phyloP scores from a whole-genome alignment of 495 filamentous ascomycete genomes.

The Annulohypoxylon bovei region DNA sequence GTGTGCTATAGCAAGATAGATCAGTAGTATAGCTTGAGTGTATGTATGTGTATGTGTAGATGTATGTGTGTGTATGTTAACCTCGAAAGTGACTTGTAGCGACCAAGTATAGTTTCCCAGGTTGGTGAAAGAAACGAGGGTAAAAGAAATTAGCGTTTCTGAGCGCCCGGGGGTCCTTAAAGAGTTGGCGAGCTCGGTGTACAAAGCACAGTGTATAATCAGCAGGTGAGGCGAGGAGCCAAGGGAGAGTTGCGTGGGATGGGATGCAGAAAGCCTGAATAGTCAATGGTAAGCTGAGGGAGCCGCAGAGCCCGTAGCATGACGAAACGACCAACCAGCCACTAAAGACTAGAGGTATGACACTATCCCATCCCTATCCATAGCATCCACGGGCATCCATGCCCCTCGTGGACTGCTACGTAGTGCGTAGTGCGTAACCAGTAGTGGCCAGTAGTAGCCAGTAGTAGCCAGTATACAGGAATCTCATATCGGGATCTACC shows the following conservation, averaged over 20 bases:
- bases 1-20: slow-evolving; percentile 30
- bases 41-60: neutral
- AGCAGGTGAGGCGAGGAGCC: slow-evolving; percentile 36
- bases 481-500: slow-evolving; percentile 22
- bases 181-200: slow-evolving; percentile 31
- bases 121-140: slow-evolving; percentile 28
- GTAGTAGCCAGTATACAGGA: neutral
- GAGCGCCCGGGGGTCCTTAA: slow-evolving; percentile 28
- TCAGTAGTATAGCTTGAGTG: slow-evolving; percentile 16
- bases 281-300: slow-evolving; percentile 44
- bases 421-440: slow-evolving; percentile 21
- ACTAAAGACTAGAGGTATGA: slow-evolving; percentile 24
- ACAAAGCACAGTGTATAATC: slow-evolving; percentile 42
- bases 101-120: slow-evolving; percentile 31
- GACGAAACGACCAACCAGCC: slow-evolving; percentile 27
- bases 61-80: slow-evolving; percentile 13
- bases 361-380: slow-evolving; percentile 30
- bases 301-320: slow-evolving; percentile 36
- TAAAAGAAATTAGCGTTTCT: slow-evolving; percentile 12
- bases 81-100: slow-evolving; percentile 34
- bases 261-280: slow-evolving; percentile 43
- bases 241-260: slow-evolving; percentile 42
- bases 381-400: slow-evolving; percentile 16
- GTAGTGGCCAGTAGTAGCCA: neutral
- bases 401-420: slow-evolving; percentile 34